Evolutionary conservation across 2,329 filamentous ascomycete genomes (phyloP).

Genomic region (Tympanopsis confertula): DNA sequence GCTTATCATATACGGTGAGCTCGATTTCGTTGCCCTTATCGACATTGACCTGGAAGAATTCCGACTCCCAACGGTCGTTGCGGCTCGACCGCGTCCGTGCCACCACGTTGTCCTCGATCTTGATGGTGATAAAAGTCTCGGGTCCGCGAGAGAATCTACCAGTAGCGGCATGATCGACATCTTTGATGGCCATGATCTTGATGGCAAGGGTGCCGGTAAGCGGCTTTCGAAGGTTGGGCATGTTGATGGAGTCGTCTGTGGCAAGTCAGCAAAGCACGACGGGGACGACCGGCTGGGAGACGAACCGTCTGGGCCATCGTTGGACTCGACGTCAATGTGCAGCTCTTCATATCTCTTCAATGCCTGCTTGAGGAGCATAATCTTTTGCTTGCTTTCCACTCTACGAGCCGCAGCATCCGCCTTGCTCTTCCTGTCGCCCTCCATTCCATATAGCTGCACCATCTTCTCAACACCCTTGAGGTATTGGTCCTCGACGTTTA

Average conservation of each 20-base stretch:
- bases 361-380: constrained; percentile 86
- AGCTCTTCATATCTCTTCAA: constrained; percentile 94
- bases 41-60: constrained; percentile 83
- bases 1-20: constrained; percentile 92
- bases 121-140: constrained; percentile 90
- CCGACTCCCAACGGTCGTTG: constrained; percentile 82
- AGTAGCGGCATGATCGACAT: constrained; percentile 84
- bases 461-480: constrained; percentile 99
- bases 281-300: constrained; percentile 1
- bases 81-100: constrained; percentile 76
- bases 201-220: constrained; percentile 82
- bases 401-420: constrained; percentile 80
- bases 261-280: constrained; percentile 13
- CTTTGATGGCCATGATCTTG: constrained; percentile 76
- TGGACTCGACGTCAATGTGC: constrained; percentile 79
- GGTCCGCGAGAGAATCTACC: constrained; percentile 78
- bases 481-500: constrained; percentile 97
- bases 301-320: constrained; percentile 67
- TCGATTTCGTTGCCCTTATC: constrained; percentile 99
- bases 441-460: constrained; percentile 94
- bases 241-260: constrained; percentile 91
- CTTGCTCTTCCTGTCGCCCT: constrained; percentile 91
- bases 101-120: constrained; percentile 88
- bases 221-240: constrained; percentile 90
- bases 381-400: constrained; percentile 96